Conservation (phyloP, 352 stramenopile species). For the Pythium folliculosum region DNA sequence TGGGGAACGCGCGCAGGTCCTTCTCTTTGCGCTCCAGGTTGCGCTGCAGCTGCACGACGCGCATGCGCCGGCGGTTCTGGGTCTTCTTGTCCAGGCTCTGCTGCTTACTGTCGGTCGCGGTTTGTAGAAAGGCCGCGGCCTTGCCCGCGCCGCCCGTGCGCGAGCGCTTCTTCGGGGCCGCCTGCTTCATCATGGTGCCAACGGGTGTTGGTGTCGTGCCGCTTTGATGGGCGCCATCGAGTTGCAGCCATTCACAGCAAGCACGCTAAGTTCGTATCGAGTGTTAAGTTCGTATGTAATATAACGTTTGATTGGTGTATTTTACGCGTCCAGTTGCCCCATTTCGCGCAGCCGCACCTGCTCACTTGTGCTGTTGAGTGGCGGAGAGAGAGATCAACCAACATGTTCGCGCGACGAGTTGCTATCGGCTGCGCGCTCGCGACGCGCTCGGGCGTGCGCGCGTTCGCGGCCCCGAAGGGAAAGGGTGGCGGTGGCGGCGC, state of each 20-base stretch:
- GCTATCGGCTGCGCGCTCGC: constrained; percentile 34
- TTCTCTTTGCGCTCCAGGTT: constrained; percentile 70
- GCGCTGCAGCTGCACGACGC: constrained; percentile 80
- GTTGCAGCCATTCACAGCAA: constrained; percentile 27
- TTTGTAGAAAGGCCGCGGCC: constrained; percentile 64
- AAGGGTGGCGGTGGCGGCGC: constrained; percentile 60
- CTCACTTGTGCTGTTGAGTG: constrained; percentile 25
- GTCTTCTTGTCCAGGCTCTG: constrained; percentile 63
- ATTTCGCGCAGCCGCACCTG: background rate
- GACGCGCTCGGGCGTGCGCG: constrained; percentile 40
- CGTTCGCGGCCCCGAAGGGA: constrained; percentile 65
- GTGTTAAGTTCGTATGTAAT: background rate
- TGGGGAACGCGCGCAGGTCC: constrained; percentile 61
- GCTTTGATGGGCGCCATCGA: constrained; percentile 1
- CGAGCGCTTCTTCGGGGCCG: constrained; percentile 57
- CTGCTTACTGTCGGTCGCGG: constrained; percentile 60
- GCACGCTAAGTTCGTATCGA: background rate
- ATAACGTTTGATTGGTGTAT: constrained; percentile 17
- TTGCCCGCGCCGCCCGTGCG: constrained; percentile 40
- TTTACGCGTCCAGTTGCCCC: constrained; percentile 12
- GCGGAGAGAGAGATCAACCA: constrained; percentile 33
- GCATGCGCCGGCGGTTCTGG: constrained; percentile 70
- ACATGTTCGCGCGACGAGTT: constrained; percentile 47
- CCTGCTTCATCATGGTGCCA: constrained; percentile 50
- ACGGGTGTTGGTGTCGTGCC: background rate